Conservation (phyloP, 352 stramenopile genomes). For the Elongisporangium senticosum region DNA sequence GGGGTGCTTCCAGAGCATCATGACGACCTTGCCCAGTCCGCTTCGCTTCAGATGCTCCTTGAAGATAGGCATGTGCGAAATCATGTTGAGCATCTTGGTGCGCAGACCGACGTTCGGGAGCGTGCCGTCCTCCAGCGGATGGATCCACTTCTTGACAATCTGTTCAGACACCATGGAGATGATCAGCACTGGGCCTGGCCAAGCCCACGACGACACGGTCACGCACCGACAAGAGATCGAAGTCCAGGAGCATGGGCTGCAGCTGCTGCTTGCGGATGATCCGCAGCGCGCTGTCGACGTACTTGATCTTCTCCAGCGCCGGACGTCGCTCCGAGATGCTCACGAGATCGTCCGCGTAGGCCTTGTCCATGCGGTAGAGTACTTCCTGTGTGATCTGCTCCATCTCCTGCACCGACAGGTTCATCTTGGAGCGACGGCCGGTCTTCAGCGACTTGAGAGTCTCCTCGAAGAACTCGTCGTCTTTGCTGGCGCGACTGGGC, state of each 20-base stretch:
- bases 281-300: conserved; percentile 62
- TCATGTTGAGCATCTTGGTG: conserved; percentile 84
- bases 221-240: conserved; percentile 77
- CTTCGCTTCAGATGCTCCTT: conserved; percentile 88
- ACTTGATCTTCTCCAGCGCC: conserved; percentile 85
- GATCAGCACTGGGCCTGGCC: not conserved
- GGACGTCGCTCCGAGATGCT: conserved; percentile 53
- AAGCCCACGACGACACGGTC: not conserved
- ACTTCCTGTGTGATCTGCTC: conserved; percentile 84
- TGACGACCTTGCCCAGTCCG: conserved; percentile 85
- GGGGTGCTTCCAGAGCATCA: conserved; percentile 85
- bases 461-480: conserved; percentile 73
- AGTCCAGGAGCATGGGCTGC: conserved; percentile 85
- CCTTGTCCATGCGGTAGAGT: conserved; percentile 88
- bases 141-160: conserved; percentile 90
- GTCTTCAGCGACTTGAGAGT: conserved; percentile 85
- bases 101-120: conserved; percentile 81
- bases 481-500: conserved; percentile 19
- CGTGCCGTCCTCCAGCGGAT: conserved; percentile 69
- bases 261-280: conserved; percentile 79
- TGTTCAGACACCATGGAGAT: conserved; percentile 15
- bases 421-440: conserved; percentile 68
- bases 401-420: conserved; percentile 81
- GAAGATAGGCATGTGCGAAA: conserved; percentile 78
- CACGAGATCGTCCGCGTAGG: conserved; percentile 63